A percentile compares a stretch with the other conserved stretches of the same genome.
These are phyloP conservation scores for Apiotrichum sp. DNA, from an alignment of 1,284 basidiomycete species.

Conservation along the genomic window DNA sequence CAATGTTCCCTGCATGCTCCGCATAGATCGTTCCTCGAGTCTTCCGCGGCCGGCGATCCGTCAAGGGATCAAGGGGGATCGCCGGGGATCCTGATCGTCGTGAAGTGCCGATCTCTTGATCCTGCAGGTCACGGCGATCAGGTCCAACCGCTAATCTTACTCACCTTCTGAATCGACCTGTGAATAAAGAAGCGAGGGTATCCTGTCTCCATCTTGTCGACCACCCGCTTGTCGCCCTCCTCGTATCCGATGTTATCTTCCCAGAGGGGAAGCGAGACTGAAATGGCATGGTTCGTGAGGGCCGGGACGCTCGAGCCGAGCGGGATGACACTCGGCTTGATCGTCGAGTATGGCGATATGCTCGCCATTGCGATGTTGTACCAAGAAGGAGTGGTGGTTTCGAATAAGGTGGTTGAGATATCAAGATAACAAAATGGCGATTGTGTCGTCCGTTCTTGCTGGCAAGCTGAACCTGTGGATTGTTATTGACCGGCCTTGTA, in stretches of 20 bases:
- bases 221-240: constrained; percentile 77
- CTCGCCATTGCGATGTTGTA: neutral
- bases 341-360: neutral
- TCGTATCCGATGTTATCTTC: constrained; percentile 89
- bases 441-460: no score
- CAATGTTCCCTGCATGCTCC: no score
- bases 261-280: constrained; percentile 95
- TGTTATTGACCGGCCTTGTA: no score
- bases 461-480: no score
- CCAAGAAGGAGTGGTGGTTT: neutral
- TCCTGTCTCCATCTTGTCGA: constrained; percentile 80
- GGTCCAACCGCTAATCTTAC: constrained; percentile 18
- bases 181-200: constrained; percentile 98
- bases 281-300: constrained; percentile 74
- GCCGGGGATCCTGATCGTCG: no score
- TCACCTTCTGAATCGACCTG: constrained; percentile 74
- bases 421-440: no score
- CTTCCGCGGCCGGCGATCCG: no score
- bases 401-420: neutral
- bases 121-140: no score
- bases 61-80: no score
- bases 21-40: no score
- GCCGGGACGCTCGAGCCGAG: constrained; percentile 48
- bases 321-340: constrained; percentile 27
- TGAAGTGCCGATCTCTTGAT: no score